These are phyloP conservation scores for Davidsoniella australis DNA, from an alignment of 2,329 filamentous ascomycete species.

Conservation along the genomic window DNA sequence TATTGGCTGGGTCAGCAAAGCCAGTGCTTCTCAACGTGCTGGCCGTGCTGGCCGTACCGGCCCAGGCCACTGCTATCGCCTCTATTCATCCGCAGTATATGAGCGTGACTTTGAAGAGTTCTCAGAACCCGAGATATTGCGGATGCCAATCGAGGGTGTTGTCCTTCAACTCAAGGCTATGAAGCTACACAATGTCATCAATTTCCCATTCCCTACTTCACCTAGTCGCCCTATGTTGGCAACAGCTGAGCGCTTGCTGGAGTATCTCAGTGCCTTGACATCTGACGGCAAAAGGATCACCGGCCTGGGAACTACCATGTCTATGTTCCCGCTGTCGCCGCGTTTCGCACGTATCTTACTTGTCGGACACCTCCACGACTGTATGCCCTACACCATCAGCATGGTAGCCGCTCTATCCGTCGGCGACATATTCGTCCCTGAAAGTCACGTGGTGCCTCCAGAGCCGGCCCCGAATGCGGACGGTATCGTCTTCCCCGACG, in stretches of 20 bases:
- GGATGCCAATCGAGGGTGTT: conserved; percentile 83
- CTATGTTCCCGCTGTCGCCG: conserved; percentile 76
- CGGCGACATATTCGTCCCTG: conserved; percentile 70
- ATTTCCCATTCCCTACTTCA: conserved; percentile 90
- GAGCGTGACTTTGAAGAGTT: conserved; percentile 79
- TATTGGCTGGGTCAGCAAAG: conserved; percentile 93
- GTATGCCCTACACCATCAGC: conserved; percentile 71
- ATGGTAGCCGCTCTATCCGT: conserved; percentile 79
- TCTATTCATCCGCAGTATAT: conserved; percentile 90
- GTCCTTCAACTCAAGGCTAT: conserved; percentile 91
- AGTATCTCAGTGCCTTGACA: conserved; percentile 68
- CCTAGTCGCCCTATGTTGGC: conserved; percentile 60
- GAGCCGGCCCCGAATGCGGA: conserved; percentile 23
- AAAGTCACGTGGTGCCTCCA: conserved; percentile 54
- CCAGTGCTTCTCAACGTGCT: conserved; percentile 76
- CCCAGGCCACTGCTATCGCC: conserved; percentile 83
- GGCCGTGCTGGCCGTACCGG: conserved; percentile 92
- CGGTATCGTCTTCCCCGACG: conserved; percentile 49
- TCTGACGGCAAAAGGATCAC: conserved; percentile 54
- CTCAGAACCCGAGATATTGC: conserved; percentile 70
- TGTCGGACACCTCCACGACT: conserved; percentile 66
- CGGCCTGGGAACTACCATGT: conserved; percentile 61
- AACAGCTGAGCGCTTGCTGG: conserved; percentile 72
- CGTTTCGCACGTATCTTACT: conserved; percentile 85
- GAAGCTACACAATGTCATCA: conserved; percentile 75